Conservation (phyloP, 2,329 filamentous ascomycete species). For the Lecanoromycetidae sp. region DNA sequence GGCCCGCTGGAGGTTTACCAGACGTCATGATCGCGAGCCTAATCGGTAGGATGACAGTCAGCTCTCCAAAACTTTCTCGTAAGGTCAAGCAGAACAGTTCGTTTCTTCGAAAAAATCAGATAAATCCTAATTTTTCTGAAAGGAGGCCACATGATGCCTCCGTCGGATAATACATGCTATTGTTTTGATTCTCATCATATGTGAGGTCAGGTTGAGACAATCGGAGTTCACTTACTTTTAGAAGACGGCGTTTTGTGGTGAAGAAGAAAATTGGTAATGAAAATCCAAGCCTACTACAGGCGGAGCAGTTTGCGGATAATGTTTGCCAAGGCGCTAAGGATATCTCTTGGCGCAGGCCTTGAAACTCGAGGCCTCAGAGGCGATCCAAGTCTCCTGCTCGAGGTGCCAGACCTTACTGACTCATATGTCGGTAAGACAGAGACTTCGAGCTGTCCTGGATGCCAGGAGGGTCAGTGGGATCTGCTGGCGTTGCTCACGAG, state of each 20-base stretch:
- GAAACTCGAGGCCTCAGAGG: too few relatives aligned
- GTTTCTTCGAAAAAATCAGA: background rate
- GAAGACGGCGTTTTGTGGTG: too few relatives aligned
- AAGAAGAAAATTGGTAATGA: background rate
- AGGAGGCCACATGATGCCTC: constrained; percentile 5
- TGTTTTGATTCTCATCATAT: constrained; percentile 13
- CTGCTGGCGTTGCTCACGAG: constrained; percentile 3
- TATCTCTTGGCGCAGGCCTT: too few relatives aligned
- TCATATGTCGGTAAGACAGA: background rate
- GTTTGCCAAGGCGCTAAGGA: too few relatives aligned
- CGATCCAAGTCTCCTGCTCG: too few relatives aligned
- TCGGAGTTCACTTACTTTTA: too few relatives aligned
- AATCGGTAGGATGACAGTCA: background rate
- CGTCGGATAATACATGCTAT: constrained; percentile 20
- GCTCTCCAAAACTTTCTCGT: background rate
- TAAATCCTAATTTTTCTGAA: background rate
- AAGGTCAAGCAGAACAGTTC: background rate
- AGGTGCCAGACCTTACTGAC: background rate
- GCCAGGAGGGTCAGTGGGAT: background rate
- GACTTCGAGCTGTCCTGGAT: background rate
- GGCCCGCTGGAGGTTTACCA: constrained; percentile 20
- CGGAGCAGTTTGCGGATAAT: too few relatives aligned
- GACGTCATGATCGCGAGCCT: constrained; percentile 8
- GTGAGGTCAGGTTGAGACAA: too few relatives aligned
- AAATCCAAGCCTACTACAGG: too few relatives aligned